Base-by-base conservation (phyloP, 345 rosid species). In the Syzygium grande region DNA sequence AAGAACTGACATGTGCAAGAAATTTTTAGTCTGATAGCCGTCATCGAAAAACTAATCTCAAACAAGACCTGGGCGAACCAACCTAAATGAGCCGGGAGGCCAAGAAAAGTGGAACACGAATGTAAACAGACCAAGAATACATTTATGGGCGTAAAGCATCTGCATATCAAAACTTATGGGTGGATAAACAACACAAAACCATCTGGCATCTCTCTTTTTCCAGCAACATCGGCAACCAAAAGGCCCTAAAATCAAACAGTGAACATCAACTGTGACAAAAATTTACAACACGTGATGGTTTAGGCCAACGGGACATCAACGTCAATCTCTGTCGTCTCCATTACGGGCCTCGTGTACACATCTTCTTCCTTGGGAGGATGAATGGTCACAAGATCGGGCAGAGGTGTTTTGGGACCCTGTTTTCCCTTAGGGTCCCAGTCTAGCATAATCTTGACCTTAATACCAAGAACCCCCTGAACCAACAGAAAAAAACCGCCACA, bases 361-460 rank as follows among this genome's bases (percentile, higher is more conserved):
- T 92, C 95, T 51, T 94, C 98, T 3, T 94, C 98, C 95, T 96
- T 96, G 52, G 98, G 98, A 3, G 93, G 63, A 87, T 94, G 96
- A 89, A 95, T 96, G 6, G 94, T 95, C n/a, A 96, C 99, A 12
- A 94, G 87, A 93, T 96, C 99, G 12, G 97, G 98, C 27, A 95
- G 88, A 23, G 99, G 98, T 7, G 96, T 93, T 51, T 58, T 95
- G 0, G 99, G 98, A 19, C 99, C 99, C 22, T 83, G 88, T 90
- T 91, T 95, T 29, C 99, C 99, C 92, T 93, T 95, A 0, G 96
- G 97, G 91, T 96, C 98, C 96, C 96, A 95, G 52, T 93, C 96
- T 12, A 96, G 95, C 99, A 96, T 96, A 23, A 96, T 88, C 94
- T 94, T 96, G 16, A 95, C 98, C 91, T 95, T 96, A 87, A 96